Percentiles rank a stretch among this genome's conserved stretches.
Evolutionary conservation across 768 basidiomycete species (phyloP).

Genomic region (Rhodotorula kratochvilovae): DNA sequence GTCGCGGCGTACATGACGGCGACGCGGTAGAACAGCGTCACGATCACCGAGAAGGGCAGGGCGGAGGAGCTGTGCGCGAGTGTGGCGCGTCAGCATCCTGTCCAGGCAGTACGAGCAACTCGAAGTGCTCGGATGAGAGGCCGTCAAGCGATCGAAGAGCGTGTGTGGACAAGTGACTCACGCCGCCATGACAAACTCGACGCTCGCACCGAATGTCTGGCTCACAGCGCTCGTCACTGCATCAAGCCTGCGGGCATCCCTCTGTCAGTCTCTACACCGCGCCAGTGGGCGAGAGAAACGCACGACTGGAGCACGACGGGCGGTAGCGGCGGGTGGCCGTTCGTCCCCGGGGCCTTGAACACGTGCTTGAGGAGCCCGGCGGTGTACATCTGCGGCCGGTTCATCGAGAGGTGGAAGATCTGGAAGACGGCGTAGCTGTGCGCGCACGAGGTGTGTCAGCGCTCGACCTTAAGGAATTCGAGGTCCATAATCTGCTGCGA

Average conservation of each 20-base stretch:
- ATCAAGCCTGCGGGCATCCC: constrained; percentile 3
- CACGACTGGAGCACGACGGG: constrained; percentile 37
- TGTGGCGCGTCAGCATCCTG: no score
- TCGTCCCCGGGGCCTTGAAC: constrained; percentile 26
- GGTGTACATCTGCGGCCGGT: constrained; percentile 37
- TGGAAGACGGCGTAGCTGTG: constrained; percentile 42
- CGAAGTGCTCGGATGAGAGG: no score
- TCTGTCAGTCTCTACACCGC: no score
- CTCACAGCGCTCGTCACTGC: constrained; percentile 33
- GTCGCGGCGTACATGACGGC: constrained; percentile 42
- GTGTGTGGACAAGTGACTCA: no score
- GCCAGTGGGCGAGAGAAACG: background rate
- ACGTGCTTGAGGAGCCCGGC: constrained; percentile 36
- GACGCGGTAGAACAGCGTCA: constrained; percentile 39
- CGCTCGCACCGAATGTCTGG: constrained; percentile 43
- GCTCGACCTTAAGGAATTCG: no score
- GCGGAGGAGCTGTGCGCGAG: constrained; percentile 34
- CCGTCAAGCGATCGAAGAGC: no score
- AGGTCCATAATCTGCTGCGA: no score
- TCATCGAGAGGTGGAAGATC: constrained; percentile 41
- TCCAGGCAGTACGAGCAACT: no score
- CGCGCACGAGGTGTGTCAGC: no score
- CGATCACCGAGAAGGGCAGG: constrained; percentile 43
- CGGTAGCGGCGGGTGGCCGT: constrained; percentile 38
- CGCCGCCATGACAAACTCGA: constrained; percentile 43